Base-by-base conservation (phyloP, 2,329 filamentous ascomycete genomes). In the Coleophoma cylindrospora region DNA sequence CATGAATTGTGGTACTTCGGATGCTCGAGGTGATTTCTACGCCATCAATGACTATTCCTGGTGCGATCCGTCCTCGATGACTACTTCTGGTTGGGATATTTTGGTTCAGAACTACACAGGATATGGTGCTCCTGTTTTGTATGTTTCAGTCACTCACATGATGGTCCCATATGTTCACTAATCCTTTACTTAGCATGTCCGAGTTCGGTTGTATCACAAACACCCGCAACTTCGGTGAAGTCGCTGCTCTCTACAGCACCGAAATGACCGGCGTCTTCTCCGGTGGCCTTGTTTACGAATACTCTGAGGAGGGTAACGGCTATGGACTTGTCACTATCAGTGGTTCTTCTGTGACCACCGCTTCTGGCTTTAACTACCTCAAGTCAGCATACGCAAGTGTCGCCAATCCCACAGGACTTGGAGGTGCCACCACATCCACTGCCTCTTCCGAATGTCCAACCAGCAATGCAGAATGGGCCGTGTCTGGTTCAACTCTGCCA, bases 241-340 rank as follows among this genome's bases (percentile, higher is more conserved):
- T 96, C 49, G 69, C 70, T 46, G 77, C 90, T 37, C 76, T 97
- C 53, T 96, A 96, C 83, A 80, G 75, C 69, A 69, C 69, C 19
- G 66, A 95, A 52, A 96, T 96, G 92, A 90, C 86, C 5, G 59
- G 68, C 14, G 89, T 95, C 61, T 96, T 95, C 79, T 96, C 91
- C 36, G 92, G 92, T 62, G 92, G 92, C 67, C 80, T 96, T 38
- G 87, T 96, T 68, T 97, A 96, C 74, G 91, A 96, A 71, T 97
- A 95, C 76, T 84, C 86, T 13, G 73, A 86, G 63, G 89, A 92
- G 69, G 75, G 76, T 51, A 89, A 84, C 71, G 76, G 83, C 44
- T 96, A 83, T 70, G 92, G 91, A 56, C 41, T 44, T 44, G 48
- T 50, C n/a, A 32, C 13, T n/a, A 50, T 50, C 34, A 34, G 62